phyloP scores from a whole-genome alignment of 495 filamentous ascomycete genomes.

The Tuber melanosporum region DNA sequence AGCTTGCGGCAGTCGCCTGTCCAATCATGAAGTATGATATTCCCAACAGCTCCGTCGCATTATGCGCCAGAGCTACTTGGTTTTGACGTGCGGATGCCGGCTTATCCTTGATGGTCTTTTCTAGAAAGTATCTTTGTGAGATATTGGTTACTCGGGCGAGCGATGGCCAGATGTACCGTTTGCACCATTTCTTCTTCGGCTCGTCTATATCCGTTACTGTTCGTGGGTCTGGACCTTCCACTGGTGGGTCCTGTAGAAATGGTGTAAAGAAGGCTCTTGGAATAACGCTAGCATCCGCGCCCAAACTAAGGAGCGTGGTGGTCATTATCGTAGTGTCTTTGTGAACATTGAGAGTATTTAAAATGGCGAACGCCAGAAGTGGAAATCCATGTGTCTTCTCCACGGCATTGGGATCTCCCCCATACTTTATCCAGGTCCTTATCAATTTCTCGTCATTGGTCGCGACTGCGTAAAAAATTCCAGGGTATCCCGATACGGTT shows the following conservation, averaged over 20 bases:
- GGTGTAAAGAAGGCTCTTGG: slow-evolving; percentile 43
- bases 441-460: slow-evolving; percentile 44
- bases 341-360: slow-evolving; percentile 38
- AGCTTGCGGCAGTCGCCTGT: slow-evolving; percentile 44
- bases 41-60: slow-evolving; percentile 44
- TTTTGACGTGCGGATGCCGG: slow-evolving; percentile 39
- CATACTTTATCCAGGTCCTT: slow-evolving; percentile 42
- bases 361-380: slow-evolving; percentile 47
- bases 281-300: slow-evolving; percentile 42
- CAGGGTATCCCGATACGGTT: background rate
- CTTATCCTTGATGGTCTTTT: slow-evolving; percentile 39
- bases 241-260: slow-evolving; percentile 36
- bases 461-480: slow-evolving; percentile 47
- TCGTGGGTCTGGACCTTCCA: slow-evolving; percentile 17
- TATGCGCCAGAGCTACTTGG: slow-evolving; percentile 42
- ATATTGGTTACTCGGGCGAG: slow-evolving; percentile 45
- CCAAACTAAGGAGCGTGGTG: slow-evolving; percentile 45
- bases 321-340: slow-evolving; percentile 43
- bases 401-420: slow-evolving; percentile 43
- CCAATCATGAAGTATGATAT: slow-evolving; percentile 48
- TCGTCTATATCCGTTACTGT: slow-evolving; percentile 24
- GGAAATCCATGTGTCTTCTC: slow-evolving; percentile 41
- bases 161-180: slow-evolving; percentile 19
- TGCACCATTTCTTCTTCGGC: slow-evolving; percentile 22
- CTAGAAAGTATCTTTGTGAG: slow-evolving; percentile 48